Conservation (phyloP, 345 rosid species). For the Aquilaria sinensis region DNA sequence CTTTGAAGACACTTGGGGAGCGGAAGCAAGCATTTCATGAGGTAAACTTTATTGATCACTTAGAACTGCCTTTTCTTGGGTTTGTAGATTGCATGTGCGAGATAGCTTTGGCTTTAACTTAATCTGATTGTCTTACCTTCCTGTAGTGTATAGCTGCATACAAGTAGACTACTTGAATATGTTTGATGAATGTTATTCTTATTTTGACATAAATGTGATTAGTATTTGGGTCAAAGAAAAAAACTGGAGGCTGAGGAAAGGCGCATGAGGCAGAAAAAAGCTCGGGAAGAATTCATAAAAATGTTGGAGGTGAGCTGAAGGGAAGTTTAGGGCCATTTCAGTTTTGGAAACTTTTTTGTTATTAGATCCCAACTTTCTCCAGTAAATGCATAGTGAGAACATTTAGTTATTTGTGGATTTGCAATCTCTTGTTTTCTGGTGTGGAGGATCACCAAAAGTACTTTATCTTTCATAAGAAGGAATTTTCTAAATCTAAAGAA, state of each 20-base stretch:
- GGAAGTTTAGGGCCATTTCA: not conserved
- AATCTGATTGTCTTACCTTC: slow-evolving; percentile 4
- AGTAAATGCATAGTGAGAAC: too few relatives aligned
- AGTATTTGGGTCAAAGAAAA: slow-evolving; percentile 97
- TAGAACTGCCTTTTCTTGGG: not conserved
- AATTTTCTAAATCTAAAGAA: too few relatives aligned
- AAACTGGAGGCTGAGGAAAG: slow-evolving; percentile 96
- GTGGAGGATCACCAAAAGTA: too few relatives aligned
- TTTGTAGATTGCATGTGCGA: not conserved
- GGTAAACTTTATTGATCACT: slow-evolving; percentile 35
- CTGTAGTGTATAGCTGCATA: slow-evolving; percentile 8
- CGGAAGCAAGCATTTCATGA: slow-evolving; percentile 98
- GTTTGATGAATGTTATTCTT: not conserved
- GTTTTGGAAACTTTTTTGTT: too few relatives aligned
- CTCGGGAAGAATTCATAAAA: slow-evolving; percentile 80
- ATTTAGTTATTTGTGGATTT: too few relatives aligned
- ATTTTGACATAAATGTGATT: slow-evolving; percentile 9
- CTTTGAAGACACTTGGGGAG: slow-evolving; percentile 90
- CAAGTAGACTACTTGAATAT: not conserved
- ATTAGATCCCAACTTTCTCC: too few relatives aligned
- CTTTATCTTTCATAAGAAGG: too few relatives aligned
- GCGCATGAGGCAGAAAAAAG: slow-evolving; percentile 90
- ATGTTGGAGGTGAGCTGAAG: slow-evolving; percentile 80
- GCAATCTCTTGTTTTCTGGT: too few relatives aligned
- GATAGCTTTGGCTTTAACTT: slow-evolving; percentile 3